A percentile compares a stretch with the other conserved stretches of the same genome.
Evolutionary conservation across 768 basidiomycete genomes (phyloP).

Genomic region (Sarcomyxa edulis): DNA sequence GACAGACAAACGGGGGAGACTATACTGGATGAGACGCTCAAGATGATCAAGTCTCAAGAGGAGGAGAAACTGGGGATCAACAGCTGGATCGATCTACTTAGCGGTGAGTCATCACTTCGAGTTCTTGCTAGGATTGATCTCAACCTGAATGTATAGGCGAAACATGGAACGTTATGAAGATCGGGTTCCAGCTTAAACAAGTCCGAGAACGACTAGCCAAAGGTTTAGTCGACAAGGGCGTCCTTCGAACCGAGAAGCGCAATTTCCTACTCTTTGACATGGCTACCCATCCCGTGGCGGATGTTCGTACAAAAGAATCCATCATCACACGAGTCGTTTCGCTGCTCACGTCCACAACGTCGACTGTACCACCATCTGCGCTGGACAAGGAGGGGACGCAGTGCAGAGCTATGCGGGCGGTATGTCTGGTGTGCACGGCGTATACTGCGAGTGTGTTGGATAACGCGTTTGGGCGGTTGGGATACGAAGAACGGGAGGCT

Average conservation of each 20-base stretch:
- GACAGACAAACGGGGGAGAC: slow-evolving; percentile 94
- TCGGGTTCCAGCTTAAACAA: slow-evolving; percentile 97
- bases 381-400: slow-evolving; percentile 75
- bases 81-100: slow-evolving; percentile 92
- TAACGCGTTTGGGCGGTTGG: slow-evolving; percentile 84
- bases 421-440: slow-evolving; percentile 84
- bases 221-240: slow-evolving; percentile 95
- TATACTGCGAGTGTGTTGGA: slow-evolving; percentile 95
- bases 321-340: slow-evolving; percentile 72
- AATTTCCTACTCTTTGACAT: slow-evolving; percentile 99
- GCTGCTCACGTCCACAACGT: slow-evolving; percentile 79
- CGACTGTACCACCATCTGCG: slow-evolving; percentile 71
- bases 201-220: slow-evolving; percentile 97
- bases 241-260: slow-evolving; percentile 97
- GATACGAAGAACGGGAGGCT: slow-evolving; percentile 90
- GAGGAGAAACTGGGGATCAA: slow-evolving; percentile 75
- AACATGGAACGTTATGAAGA: slow-evolving; percentile 99
- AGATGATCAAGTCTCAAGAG: slow-evolving; percentile 88
- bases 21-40: slow-evolving; percentile 90
- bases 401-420: slow-evolving; percentile 74
- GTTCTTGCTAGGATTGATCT: not conserved
- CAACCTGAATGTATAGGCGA: slow-evolving; percentile 61
- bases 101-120: slow-evolving; percentile 52
- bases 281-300: slow-evolving; percentile 98
- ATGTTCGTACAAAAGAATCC: slow-evolving; percentile 83